Evolutionary conservation across 2,329 filamentous ascomycete genomes (phyloP), one percentile per base, ranked within the genome.

Genomic region (Aspergillaceae sp.): DNA sequence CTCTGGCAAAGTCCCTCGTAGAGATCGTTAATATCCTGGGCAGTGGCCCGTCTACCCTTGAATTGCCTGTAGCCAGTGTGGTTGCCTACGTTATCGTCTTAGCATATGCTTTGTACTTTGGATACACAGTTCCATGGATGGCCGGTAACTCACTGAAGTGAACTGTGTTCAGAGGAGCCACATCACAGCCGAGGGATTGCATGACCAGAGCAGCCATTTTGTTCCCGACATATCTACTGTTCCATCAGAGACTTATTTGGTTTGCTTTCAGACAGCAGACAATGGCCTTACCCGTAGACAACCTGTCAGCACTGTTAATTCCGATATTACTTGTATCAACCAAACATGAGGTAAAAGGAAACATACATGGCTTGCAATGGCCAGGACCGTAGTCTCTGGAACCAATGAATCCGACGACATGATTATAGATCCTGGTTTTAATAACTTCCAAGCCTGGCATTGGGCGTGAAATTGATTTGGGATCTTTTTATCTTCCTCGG

Each of bases 171-270:
- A 98, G 77, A 2, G 89, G 87, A 6, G 89, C 86, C 5, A 96
- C 91, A 60, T 98, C 91, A 62, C 89, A 96, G 41, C 92, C 92
- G 43, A 98, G 72, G 1, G 86, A 85, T 67, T 98, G 91, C 77
- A 98, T 84, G 55, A 90, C 87, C 62, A 95, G 94, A 1, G 89
- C 89, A 37, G 90, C 90, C 75, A 98, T 95, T 60, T 91, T 95
- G 67, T 98, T 98, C 43, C 92, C 92, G 56, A 98, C 92, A 77
- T 96, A 91, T 64, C 92, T 95, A 65, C 52, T 11, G 36, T 43
- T 38, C 19, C 45, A 43, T 56, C 38, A 55, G 52, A 4, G 11
- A 5, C 11, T 6, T 7, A 37, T 37, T 11, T 4, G 19, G 6
- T 36, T 6, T 36, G 10, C 34, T 11, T 7, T 6, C n/a, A 11